Evolutionary conservation across 148 eudicot genomes (phyloP).

Genomic region (Fallopia convolvulus): DNA sequence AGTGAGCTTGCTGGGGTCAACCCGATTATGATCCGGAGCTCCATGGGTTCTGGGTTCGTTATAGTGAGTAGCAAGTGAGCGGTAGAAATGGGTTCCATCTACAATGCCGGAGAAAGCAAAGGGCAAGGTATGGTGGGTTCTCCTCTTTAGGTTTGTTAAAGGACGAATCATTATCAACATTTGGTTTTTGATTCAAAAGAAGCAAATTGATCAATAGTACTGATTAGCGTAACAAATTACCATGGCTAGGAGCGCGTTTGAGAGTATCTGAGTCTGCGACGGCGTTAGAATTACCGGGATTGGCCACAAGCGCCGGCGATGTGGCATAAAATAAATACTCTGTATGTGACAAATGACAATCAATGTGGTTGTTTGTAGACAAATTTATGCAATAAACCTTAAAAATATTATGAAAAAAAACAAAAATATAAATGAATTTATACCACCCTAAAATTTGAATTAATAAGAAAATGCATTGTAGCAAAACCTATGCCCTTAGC

Average conservation of each 20-base stretch:
- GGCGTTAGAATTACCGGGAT: neutral
- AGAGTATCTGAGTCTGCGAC: too few relatives aligned
- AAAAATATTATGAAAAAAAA: too few relatives aligned
- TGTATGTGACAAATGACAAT: too few relatives aligned
- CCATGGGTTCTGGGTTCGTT: neutral
- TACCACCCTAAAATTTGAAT: too few relatives aligned
- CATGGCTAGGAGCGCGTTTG: too few relatives aligned
- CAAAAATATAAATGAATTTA: too few relatives aligned
- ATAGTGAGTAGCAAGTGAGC: neutral
- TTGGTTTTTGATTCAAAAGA: neutral
- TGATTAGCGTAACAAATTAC: neutral
- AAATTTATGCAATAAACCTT: too few relatives aligned
- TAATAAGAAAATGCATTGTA: too few relatives aligned
- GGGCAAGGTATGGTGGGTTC: neutral
- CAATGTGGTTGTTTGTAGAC: too few relatives aligned
- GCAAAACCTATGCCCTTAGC: too few relatives aligned
- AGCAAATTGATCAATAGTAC: neutral
- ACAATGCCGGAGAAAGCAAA: neutral
- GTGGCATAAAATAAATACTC: too few relatives aligned
- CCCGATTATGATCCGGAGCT: neutral
- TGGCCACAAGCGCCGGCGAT: too few relatives aligned
- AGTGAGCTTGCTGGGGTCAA: slow-evolving; percentile 17
- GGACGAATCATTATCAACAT: slow-evolving; percentile 5
- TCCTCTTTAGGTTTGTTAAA: neutral
- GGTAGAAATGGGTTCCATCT: neutral